Percentiles rank a stretch among this genome's conserved stretches.
phyloP scores from a whole-genome alignment of 768 basidiomycete genomes.

The Lentinus brumalis region DNA sequence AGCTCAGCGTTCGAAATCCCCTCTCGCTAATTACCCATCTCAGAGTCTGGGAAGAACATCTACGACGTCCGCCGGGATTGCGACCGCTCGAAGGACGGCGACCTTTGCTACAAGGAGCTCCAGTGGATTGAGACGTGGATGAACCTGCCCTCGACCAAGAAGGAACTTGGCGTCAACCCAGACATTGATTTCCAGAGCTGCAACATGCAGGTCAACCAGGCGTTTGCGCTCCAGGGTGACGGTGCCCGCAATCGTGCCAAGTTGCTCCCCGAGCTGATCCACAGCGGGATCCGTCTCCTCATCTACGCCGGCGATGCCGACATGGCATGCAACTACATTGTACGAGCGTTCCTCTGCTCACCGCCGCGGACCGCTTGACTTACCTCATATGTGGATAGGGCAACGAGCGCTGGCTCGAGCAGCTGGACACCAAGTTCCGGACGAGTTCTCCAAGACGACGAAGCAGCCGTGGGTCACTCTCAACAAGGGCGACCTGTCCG shows the following conservation, averaged over 20 bases:
- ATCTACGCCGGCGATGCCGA: slow-evolving; percentile 93
- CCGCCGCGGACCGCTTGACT: background rate
- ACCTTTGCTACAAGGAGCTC: slow-evolving; percentile 80
- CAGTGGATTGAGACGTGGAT: slow-evolving; percentile 87
- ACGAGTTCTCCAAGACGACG: slow-evolving; percentile 55
- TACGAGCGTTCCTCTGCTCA: slow-evolving; percentile 33
- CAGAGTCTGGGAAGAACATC: slow-evolving; percentile 53
- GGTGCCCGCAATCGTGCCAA: slow-evolving; percentile 80
- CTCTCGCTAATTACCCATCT: background rate
- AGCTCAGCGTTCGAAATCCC: too few relatives aligned
- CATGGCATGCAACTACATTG: slow-evolving; percentile 87
- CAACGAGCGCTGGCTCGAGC: slow-evolving; percentile 72
- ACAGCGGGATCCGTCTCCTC: slow-evolving; percentile 82
- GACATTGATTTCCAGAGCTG: slow-evolving; percentile 65
- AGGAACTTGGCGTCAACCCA: slow-evolving; percentile 72
- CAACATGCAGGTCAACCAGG: slow-evolving; percentile 81
- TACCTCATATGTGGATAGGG: slow-evolving; percentile 44
- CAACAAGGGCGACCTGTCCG: slow-evolving; percentile 56
- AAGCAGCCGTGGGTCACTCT: slow-evolving; percentile 59
- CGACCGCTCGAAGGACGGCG: slow-evolving; percentile 68
- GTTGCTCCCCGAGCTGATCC: slow-evolving; percentile 78
- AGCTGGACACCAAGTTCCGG: slow-evolving; percentile 62
- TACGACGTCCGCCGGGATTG: slow-evolving; percentile 72
- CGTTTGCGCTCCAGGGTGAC: slow-evolving; percentile 82
- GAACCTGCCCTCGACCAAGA: slow-evolving; percentile 78